These are phyloP conservation scores for Penicillium pancosmium DNA, from an alignment of 495 filamentous ascomycete species.

Conservation along the genomic window DNA sequence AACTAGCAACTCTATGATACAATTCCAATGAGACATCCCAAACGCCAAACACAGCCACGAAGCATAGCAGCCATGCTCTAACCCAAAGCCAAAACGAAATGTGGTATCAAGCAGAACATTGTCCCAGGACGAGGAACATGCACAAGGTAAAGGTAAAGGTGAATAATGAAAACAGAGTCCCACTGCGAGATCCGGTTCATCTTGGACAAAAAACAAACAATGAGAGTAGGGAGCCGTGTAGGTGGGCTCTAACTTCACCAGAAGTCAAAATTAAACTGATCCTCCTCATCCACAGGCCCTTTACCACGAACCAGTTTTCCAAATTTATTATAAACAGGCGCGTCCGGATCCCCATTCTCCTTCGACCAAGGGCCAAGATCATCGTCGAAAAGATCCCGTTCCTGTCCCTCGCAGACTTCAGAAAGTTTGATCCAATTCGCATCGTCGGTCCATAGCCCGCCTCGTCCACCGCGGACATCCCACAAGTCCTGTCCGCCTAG, in stretches of 20 bases:
- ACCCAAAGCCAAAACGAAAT: neutral
- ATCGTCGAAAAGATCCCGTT: slow-evolving; percentile 54
- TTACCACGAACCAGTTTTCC: slow-evolving; percentile 47
- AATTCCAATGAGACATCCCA: neutral
- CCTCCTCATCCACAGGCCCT: slow-evolving; percentile 17
- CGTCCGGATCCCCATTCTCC: slow-evolving; percentile 67
- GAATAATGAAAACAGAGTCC: neutral
- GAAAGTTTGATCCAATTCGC: slow-evolving; percentile 56
- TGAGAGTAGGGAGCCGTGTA: neutral
- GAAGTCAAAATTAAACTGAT: slow-evolving; percentile 1
- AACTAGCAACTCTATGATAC: neutral
- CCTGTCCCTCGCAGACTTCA: slow-evolving; percentile 56
- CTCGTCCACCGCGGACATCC: slow-evolving; percentile 57
- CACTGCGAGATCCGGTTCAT: neutral
- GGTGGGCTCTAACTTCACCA: neutral
- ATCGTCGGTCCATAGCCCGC: slow-evolving; percentile 62
- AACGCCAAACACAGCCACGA: slow-evolving; percentile 1
- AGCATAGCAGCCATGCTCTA: slow-evolving; percentile 1
- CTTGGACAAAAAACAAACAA: neutral
- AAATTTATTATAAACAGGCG: slow-evolving; percentile 51
- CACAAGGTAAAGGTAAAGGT: neutral
- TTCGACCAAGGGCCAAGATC: slow-evolving; percentile 49
- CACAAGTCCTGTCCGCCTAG: slow-evolving; percentile 55
- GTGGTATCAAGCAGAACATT: slow-evolving; percentile 1
- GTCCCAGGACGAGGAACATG: neutral